Evolutionary conservation across 1,284 basidiomycete genomes (phyloP).

Genomic region (Coniferiporia weirii): DNA sequence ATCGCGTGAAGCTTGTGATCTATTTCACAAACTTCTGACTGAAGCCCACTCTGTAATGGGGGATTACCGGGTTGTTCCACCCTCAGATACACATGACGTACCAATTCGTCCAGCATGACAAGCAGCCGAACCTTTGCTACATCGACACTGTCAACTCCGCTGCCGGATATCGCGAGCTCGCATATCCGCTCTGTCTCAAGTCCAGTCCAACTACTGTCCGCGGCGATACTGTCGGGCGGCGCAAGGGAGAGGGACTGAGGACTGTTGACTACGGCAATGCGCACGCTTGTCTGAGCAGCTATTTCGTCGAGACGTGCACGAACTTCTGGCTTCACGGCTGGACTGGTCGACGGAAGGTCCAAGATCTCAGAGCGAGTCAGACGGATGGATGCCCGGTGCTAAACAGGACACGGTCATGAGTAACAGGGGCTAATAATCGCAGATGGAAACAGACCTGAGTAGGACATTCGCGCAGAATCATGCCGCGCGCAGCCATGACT

Average conservation of each 20-base stretch:
- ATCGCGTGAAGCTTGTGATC: slow-evolving; percentile 94
- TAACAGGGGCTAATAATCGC: background rate
- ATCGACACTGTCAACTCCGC: slow-evolving; percentile 80
- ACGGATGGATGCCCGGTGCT: slow-evolving; percentile 84
- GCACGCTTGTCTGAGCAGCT: slow-evolving; percentile 80
- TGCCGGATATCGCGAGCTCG: slow-evolving; percentile 86
- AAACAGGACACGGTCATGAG: slow-evolving; percentile 16
- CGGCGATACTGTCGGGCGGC: slow-evolving; percentile 71
- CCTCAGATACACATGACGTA: slow-evolving; percentile 37
- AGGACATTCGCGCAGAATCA: slow-evolving; percentile 86
- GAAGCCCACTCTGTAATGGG: slow-evolving; percentile 68
- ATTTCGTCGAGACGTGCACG: slow-evolving; percentile 88
- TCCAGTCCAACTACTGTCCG: slow-evolving; percentile 74
- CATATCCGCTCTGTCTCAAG: slow-evolving; percentile 92
- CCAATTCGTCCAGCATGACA: slow-evolving; percentile 92
- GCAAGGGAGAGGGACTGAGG: slow-evolving; percentile 66
- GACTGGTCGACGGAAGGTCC: slow-evolving; percentile 76
- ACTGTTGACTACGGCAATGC: slow-evolving; percentile 86
- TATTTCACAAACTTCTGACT: slow-evolving; percentile 88
- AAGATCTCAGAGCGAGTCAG: slow-evolving; percentile 91
- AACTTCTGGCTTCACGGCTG: slow-evolving; percentile 84
- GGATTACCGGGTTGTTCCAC: background rate
- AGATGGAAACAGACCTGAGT: slow-evolving; percentile 50
- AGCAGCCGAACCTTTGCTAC: slow-evolving; percentile 85
- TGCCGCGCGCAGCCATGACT: slow-evolving; percentile 86